These are phyloP conservation scores for Climacium dendroides DNA, from an alignment of 225 moss, liverwort and hornwort species.

Conservation along the genomic window DNA sequence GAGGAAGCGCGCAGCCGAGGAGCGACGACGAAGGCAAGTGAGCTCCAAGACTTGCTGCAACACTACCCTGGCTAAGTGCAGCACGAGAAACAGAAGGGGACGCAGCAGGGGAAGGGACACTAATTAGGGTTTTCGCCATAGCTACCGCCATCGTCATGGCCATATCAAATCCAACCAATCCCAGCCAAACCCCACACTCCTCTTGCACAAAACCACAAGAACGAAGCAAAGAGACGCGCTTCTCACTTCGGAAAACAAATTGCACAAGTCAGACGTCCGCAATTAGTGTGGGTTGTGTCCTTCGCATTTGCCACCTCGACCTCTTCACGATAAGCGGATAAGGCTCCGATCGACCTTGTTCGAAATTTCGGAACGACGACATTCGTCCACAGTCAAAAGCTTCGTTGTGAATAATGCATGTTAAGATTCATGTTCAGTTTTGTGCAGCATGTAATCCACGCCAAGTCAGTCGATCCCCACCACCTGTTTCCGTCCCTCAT, in stretches of 20 bases:
- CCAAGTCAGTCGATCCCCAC: slow-evolving; percentile 19
- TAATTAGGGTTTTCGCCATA: background rate
- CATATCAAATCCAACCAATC: background rate
- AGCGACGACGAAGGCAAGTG: slow-evolving; percentile 12
- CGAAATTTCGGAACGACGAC: background rate
- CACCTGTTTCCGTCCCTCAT: background rate
- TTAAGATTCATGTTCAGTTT: background rate
- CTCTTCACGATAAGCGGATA: slow-evolving; percentile 3
- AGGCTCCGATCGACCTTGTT: background rate
- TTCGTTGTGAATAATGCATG: background rate
- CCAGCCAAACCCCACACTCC: background rate
- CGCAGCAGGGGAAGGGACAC: background rate
- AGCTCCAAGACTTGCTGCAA: background rate
- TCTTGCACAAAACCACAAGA: background rate
- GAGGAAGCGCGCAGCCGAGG: slow-evolving; percentile 7
- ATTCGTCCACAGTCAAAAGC: background rate
- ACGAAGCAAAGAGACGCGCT: background rate
- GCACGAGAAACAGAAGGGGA: background rate
- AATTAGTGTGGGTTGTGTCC: background rate
- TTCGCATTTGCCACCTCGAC: background rate
- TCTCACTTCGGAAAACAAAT: background rate
- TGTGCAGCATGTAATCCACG: background rate
- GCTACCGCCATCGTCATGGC: background rate
- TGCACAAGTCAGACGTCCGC: background rate
- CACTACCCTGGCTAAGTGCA: background rate